phyloP scores from a whole-genome alignment of 2,329 filamentous ascomycete genomes.

The Sclerotinia sclerotiorum region DNA sequence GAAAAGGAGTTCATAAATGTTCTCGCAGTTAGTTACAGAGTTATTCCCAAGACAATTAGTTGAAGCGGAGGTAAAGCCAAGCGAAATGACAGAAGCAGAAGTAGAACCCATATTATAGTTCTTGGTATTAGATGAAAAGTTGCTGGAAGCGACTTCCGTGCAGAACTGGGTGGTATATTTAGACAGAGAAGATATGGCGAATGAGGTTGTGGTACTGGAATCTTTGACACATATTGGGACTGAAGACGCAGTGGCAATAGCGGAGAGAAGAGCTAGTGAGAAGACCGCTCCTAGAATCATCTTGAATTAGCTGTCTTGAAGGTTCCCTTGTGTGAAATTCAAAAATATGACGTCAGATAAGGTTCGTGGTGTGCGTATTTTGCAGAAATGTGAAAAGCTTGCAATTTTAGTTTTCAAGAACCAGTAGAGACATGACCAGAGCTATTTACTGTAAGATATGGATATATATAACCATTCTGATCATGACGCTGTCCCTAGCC shows the following conservation, averaged over 20 bases:
- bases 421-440: not conserved
- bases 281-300: not conserved
- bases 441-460: not conserved
- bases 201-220: not conserved
- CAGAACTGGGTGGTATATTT: constrained; percentile 6
- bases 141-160: not conserved
- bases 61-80: not conserved
- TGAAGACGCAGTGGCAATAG: not conserved
- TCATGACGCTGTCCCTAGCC: not conserved
- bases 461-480: not conserved
- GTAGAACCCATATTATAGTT: not conserved
- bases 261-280: not conserved
- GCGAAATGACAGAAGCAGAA: not conserved
- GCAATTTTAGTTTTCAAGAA: constrained; percentile 5
- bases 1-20: not conserved
- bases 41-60: not conserved
- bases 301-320: not conserved
- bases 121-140: not conserved
- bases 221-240: not conserved
- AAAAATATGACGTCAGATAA: not conserved
- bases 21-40: not conserved
- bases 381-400: not conserved
- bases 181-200: not conserved
- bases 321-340: not conserved
- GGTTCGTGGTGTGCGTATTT: not conserved